Evolutionary conservation across 1,139 yeast species (phyloP), one percentile per base, ranked within the genome.

Genomic region (Yamadazyma aaseri): DNA sequence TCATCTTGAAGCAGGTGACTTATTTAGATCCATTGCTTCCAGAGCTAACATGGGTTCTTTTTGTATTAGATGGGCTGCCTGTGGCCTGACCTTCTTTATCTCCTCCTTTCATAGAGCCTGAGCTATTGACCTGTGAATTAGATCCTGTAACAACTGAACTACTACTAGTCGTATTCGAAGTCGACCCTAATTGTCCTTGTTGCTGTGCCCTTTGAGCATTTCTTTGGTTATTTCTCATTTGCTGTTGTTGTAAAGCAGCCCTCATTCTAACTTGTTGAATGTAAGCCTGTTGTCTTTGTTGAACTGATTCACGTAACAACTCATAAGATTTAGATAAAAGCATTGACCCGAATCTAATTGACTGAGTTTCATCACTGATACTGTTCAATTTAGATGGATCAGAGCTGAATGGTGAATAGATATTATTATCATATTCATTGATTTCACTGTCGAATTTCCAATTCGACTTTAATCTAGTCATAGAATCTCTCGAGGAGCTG

Each of bases 261-360:
- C 76, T 53, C 59, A 65, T 56, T 53, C 75, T 56, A 28, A 74
- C 69, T 55, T 73, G 67, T 41, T 69, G 73, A 20, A 68, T 53
- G 42, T 57, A 59, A 14, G 58, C 53, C 41, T 66, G 74, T 50
- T 65, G 72, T 34, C 70, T 58, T 47, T 69, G 74, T 42, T 68
- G 73, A 54, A 53, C 77, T 8, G 75, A 69, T 46, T 72, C 79
- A 33, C 77, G 54, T 63, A 73, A 57, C 59, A 81, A 60, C 33
- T 84, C 97, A 53, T 85, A 86, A 0, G 96, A 82, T 57, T 90
- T 90, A 4, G 94, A 80, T 31, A 89, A 68, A 28, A 90, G 62
- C 96, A 89, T 87, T 4, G 95, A 80, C 5, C 97, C 96, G 58
- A 90, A 89, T 42, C 97, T 70, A 23, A 90, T 86, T 0, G 86